Evolutionary conservation across 495 filamentous ascomycete species (phyloP).

Genomic region (Neurospora hispaniola): DNA sequence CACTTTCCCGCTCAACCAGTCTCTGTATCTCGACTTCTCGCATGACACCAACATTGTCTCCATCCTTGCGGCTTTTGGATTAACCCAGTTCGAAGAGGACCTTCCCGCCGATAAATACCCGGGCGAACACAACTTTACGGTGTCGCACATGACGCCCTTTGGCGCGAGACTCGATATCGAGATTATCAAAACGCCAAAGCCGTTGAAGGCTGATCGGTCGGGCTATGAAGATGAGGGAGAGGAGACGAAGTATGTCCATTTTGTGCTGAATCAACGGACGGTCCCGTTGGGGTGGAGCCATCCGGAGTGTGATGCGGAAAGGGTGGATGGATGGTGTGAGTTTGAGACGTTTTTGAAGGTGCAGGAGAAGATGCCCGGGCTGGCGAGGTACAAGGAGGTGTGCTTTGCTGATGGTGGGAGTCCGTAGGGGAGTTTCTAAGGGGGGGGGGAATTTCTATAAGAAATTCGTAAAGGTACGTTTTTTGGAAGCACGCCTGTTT

Average conservation of each 20-base stretch:
- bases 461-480: neutral
- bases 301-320: slow-evolving; percentile 39
- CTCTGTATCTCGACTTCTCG: slow-evolving; percentile 70
- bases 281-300: slow-evolving; percentile 47
- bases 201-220: slow-evolving; percentile 33
- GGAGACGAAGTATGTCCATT: slow-evolving; percentile 50
- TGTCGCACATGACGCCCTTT: slow-evolving; percentile 50
- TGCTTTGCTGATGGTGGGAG: slow-evolving; percentile 42
- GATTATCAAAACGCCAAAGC: slow-evolving; percentile 46
- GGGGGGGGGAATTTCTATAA: slow-evolving; percentile 12
- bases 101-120: slow-evolving; percentile 35
- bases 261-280: slow-evolving; percentile 54
- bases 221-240: slow-evolving; percentile 20
- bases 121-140: slow-evolving; percentile 38
- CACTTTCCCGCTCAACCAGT: slow-evolving; percentile 60
- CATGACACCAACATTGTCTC: slow-evolving; percentile 75
- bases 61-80: slow-evolving; percentile 60
- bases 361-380: slow-evolving; percentile 32
- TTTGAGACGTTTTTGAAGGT: slow-evolving; percentile 43
- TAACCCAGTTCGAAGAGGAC: slow-evolving; percentile 53
- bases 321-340: slow-evolving; percentile 59
- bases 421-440: slow-evolving; percentile 33
- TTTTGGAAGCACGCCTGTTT: neutral
- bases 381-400: slow-evolving; percentile 41
- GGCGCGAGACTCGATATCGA: slow-evolving; percentile 54